These are phyloP conservation scores for Farysia itapuensis DNA, from an alignment of 1,284 basidiomycete species.

Conservation along the genomic window DNA sequence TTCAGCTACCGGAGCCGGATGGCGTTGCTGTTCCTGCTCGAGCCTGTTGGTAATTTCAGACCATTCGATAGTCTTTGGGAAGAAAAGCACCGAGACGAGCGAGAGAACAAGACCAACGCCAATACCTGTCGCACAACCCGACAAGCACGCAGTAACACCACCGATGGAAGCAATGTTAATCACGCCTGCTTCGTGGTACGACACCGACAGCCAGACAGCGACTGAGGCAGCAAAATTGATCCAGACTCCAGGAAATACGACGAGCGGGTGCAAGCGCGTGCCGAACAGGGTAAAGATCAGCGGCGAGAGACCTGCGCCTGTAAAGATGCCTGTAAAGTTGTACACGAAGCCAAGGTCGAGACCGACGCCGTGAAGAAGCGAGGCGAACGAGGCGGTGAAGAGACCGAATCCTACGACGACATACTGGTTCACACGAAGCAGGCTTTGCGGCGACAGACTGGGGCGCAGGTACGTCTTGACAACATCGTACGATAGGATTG, in stretches of 20 bases:
- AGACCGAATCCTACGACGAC: slow-evolving; percentile 50
- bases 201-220: slow-evolving; percentile 51
- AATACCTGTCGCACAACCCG: slow-evolving; percentile 45
- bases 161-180: slow-evolving; percentile 37
- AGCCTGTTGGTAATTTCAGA: slow-evolving; percentile 24
- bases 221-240: slow-evolving; percentile 49
- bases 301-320: slow-evolving; percentile 37
- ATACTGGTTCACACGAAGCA: slow-evolving; percentile 46
- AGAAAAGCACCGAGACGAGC: slow-evolving; percentile 18
- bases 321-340: slow-evolving; percentile 48
- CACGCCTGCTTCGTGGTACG: slow-evolving; percentile 36
- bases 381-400: slow-evolving; percentile 52
- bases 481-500: slow-evolving; percentile 42
- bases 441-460: slow-evolving; percentile 23
- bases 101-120: slow-evolving; percentile 36
- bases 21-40: slow-evolving; percentile 10
- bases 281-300: slow-evolving; percentile 51
- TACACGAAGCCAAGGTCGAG: slow-evolving; percentile 48
- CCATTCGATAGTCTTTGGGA: slow-evolving; percentile 47
- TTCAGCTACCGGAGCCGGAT: not conserved
- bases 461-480: slow-evolving; percentile 45
- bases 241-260: slow-evolving; percentile 52
- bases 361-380: slow-evolving; percentile 46
- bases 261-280: slow-evolving; percentile 37
- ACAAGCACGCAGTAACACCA: slow-evolving; percentile 35